These are phyloP conservation scores for Scheffersomyces coipomensis DNA, from an alignment of 805 yeast species.

Conservation along the genomic window DNA sequence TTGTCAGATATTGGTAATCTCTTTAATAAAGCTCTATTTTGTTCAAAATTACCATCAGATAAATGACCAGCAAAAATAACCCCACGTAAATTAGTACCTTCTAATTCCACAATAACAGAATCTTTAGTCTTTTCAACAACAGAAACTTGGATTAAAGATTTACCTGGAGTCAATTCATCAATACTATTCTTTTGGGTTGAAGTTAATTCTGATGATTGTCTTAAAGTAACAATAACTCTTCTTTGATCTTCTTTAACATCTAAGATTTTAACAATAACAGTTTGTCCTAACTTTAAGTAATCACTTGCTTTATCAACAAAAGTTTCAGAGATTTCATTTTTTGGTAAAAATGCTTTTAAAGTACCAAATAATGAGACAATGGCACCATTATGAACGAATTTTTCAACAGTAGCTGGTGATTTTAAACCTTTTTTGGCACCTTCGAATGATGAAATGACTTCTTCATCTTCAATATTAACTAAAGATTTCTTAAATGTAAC, in stretches of 20 bases:
- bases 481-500: constrained; percentile 83
- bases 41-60: constrained; percentile 73
- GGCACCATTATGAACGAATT: constrained; percentile 74
- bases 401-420: constrained; percentile 72
- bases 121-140: constrained; percentile 78
- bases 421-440: constrained; percentile 44
- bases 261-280: constrained; percentile 67
- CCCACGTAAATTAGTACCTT: constrained; percentile 55
- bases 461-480: constrained; percentile 62
- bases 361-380: constrained; percentile 80
- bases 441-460: constrained; percentile 40
- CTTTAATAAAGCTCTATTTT: constrained; percentile 65
- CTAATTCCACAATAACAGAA: constrained; percentile 64
- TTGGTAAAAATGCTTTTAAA: constrained; percentile 78
- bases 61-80: constrained; percentile 72
- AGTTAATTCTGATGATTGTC: constrained; percentile 55
- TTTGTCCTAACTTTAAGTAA: constrained; percentile 79
- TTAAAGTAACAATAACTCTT: constrained; percentile 71
- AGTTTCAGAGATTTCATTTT: constrained; percentile 86
- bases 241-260: constrained; percentile 51
- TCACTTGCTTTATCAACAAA: constrained; percentile 76
- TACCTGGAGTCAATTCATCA: constrained; percentile 54
- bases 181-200: constrained; percentile 47
- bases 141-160: constrained; percentile 54
- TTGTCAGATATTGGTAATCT: constrained; percentile 60